Base-by-base conservation (phyloP, 2,329 filamentous ascomycete genomes). In the Xylaria sp. region DNA sequence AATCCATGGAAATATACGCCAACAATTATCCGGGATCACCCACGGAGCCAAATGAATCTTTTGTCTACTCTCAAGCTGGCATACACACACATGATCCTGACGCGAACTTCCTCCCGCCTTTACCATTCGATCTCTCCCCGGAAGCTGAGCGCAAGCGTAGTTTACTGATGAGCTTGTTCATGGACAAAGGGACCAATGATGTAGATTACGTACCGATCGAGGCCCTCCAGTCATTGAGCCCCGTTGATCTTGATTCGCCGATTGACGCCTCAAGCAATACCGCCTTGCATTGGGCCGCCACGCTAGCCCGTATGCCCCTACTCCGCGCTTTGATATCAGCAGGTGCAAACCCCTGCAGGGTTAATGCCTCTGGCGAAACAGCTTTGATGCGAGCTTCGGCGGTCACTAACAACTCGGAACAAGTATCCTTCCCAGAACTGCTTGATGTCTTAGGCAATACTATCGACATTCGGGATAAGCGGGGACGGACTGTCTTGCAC, bases 271-370 rank as follows among this genome's bases (percentile, higher is more conserved):
- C 94, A 68, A 91, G 91, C 44, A 94, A 98, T 77, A 98, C 94
- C 20, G 94, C 94, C 2, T 84, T 99, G 50, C 95, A 98, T 78
- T 99, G 96, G 96, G 96, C 96, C 2, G 94, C 96, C 5, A 98
- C 96, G 4, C 85, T 99, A 56, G 94, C 94, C 2, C 91, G 95
- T 18, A 91, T 97, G 78, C 88, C 92, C 1, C 85, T 99, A 6
- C 85, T 98, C 66, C 90, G 92, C 63, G 88, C 94, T 0, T 86
- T 99, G 12, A 92, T 98, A 65, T 86, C 90, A 5, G 91, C 92
- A 56, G 96, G 96, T 1, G 94, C 95, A 1, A 97, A 91, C 74
- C 94, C 97, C 56, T 93, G 91, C 78, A 89, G 96, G 37, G 91
- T 97, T 1, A 99, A 98, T 76, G 90, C 91, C 28, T 92, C 91